Conservation (phyloP, 139 green algal genomes). For the Picochlorum sp. region DNA sequence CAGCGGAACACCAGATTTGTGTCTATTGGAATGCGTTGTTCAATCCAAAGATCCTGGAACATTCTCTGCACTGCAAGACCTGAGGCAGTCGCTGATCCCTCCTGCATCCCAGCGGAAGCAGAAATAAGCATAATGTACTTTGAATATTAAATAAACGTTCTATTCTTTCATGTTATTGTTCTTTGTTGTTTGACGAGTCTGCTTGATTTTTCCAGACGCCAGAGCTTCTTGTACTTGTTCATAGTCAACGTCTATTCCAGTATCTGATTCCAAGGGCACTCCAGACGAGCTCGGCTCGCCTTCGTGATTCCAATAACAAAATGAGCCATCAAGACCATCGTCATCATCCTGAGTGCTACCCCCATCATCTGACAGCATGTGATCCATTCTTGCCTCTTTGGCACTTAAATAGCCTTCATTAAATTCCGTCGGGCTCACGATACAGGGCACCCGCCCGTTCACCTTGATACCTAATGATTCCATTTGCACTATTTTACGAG, state of each 20-base stretch:
- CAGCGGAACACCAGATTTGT: not conserved
- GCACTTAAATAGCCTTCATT: conserved; percentile 51
- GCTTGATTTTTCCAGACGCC: not conserved
- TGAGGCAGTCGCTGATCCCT: conserved; percentile 3
- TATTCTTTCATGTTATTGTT: conserved; percentile 1
- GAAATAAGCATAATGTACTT: not conserved
- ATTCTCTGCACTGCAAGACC: conserved; percentile 3
- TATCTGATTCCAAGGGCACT: conserved; percentile 19
- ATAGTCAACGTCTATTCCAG: not conserved
- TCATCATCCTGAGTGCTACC: not conserved
- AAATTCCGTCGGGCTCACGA: conserved; percentile 63
- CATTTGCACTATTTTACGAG: conserved; percentile 76
- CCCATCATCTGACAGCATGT: conserved; percentile 18
- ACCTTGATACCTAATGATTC: conserved; percentile 61
- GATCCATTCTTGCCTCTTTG: conserved; percentile 41
- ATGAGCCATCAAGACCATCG: conserved; percentile 24
- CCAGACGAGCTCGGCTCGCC: conserved; percentile 40
- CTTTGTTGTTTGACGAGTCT: not conserved
- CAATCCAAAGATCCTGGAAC: conserved; percentile 2
- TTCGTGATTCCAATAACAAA: conserved; percentile 55
- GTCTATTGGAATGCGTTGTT: conserved; percentile 3
- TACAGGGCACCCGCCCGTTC: conserved; percentile 68
- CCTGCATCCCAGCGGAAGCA: not conserved
- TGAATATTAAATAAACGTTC: not conserved
- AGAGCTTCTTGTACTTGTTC: not conserved